A percentile compares a stretch with the other conserved stretches of the same genome.
Conservation (phyloP, 1,284 basidiomycete genomes). For the Puccinia horiana region DNA sequence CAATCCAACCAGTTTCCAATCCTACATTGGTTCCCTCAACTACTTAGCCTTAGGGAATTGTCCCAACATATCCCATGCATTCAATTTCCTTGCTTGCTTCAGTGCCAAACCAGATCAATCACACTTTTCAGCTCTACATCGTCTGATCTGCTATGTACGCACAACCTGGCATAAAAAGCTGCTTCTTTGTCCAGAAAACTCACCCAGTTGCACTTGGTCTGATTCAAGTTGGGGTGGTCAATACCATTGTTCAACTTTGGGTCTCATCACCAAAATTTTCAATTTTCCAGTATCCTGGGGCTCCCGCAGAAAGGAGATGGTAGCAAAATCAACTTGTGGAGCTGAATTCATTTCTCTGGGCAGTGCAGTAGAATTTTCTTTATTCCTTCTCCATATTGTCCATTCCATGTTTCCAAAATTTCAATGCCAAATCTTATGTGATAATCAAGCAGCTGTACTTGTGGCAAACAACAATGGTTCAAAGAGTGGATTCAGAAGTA, state of each 20-base stretch:
- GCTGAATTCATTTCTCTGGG: slow-evolving; percentile 17
- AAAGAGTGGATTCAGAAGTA: background rate
- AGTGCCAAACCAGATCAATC: background rate
- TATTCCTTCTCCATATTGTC: background rate
- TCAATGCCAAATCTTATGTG: background rate
- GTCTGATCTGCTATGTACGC: background rate
- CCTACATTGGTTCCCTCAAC: slow-evolving; percentile 16
- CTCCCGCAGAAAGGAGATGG: background rate
- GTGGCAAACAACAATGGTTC: slow-evolving; percentile 9
- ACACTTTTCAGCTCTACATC: slow-evolving; percentile 2
- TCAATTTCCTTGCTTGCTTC: slow-evolving; percentile 9
- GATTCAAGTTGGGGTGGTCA: background rate
- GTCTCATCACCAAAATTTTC: no score
- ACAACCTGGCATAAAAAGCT: background rate
- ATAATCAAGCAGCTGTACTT: background rate
- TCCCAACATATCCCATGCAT: background rate
- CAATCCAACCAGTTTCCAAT: background rate
- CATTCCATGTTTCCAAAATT: background rate
- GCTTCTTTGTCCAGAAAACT: no score
- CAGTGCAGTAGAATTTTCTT: background rate
- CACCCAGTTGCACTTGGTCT: no score
- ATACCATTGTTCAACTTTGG: background rate
- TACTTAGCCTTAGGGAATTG: slow-evolving; percentile 9
- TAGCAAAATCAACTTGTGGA: background rate
- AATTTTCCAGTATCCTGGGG: background rate